Base-by-base conservation (phyloP, 1,284 basidiomycete genomes). In the Ganoderma resinaceum region DNA sequence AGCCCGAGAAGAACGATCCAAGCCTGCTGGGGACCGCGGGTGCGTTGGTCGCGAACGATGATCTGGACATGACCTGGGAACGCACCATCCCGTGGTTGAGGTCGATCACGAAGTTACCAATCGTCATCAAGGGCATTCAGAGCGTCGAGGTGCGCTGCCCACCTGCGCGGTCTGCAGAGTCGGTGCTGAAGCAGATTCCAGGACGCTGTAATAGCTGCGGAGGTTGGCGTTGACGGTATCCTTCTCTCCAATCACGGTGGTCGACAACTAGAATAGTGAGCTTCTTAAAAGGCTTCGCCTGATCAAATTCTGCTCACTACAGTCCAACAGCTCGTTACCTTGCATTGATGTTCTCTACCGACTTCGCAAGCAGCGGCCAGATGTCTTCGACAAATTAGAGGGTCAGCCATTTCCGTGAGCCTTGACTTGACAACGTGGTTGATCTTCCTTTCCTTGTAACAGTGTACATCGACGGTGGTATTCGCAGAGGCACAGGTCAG, bases 241-340 rank as follows among this genome's bases (percentile, higher is more conserved):
- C 85, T 98, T 35, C 80, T 96, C n/a, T 95, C 94, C 4, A 98
- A 98, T 75, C 96, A 97, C 75, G 95, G 95, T 68, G 95, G 96
- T 59, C 89, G 96, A 57, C 95, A 97, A 80, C 82, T 97, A 58
- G 91, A 94, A 70, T 94, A 88, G 92, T 93, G 76, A 78, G 87
- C 78, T 53, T 43, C 0, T 26, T 57, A 37, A 31, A 14, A 7
- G 20, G 9, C 12, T 40, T 8, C 14, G 57, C n/a, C 8, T 35
- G 29, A 14, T 53, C 8, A 26, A 18, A 23, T 63, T 26, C 2
- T 7, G 11, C 58, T 70, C 62, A 70, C 46, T 38, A 46, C 63
- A 26, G 37, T 67, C 23, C 60, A 58, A 29, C 53, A 88, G 90
- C 78, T 83, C 94, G 63, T 77, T 93, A 67, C 91, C 92, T 18